Conservation (phyloP, 768 basidiomycete species). For the Paxillus involutus region DNA sequence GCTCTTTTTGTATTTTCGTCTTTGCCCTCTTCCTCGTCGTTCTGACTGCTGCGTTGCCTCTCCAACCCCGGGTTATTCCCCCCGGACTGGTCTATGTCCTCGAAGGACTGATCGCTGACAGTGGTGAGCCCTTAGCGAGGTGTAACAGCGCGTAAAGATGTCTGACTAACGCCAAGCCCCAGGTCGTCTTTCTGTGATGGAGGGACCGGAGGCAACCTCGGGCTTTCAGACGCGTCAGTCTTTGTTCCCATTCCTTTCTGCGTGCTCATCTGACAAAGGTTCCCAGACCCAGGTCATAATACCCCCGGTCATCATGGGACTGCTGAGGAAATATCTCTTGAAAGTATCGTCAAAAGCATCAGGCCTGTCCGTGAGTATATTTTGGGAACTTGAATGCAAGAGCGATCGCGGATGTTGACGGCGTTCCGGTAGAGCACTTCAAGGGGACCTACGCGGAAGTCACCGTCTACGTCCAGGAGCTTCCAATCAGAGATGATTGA, state of each 20-base stretch:
- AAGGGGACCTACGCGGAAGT: not conserved
- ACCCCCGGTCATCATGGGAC: not conserved
- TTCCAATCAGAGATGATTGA: not conserved
- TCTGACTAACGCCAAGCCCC: not conserved
- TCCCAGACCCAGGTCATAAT: not conserved
- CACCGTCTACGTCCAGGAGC: not conserved
- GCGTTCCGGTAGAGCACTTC: not conserved
- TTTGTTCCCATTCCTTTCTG: not conserved
- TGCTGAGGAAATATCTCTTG: not conserved
- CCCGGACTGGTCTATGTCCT: not conserved
- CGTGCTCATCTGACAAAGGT: not conserved
- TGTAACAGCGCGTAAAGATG: not conserved
- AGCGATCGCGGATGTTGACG: too few species aligned
- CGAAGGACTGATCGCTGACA: not conserved
- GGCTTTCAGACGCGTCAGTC: not conserved
- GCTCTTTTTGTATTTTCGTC: not conserved
- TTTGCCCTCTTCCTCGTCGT: not conserved
- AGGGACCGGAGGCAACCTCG: not conserved
- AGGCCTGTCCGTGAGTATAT: not conserved
- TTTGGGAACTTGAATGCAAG: too few species aligned
- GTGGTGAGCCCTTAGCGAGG: not conserved
- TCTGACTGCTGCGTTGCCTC: not conserved
- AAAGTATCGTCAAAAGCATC: not conserved
- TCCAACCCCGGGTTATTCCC: not conserved
- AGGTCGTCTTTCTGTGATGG: not conserved